Base-by-base conservation (phyloP, 345 rosid species). In the Reutealis trisperma region DNA sequence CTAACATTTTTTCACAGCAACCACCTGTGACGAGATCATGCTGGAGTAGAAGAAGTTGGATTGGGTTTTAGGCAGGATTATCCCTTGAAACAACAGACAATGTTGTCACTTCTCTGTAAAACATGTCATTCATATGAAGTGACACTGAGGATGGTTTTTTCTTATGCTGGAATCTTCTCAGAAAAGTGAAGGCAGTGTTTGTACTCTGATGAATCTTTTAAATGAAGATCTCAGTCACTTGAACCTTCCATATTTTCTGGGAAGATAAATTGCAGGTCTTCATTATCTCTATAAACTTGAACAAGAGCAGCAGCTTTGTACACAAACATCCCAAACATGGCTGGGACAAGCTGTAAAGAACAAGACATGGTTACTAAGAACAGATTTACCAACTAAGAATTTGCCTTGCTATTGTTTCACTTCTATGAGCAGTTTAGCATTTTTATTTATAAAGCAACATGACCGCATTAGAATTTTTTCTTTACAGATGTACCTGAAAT, bases 291-390 rank as follows among this genome's bases (percentile, higher is more conserved):
- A 78, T 90, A 93, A 67, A 90, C 94, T 89, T 96, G 98, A 73
- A 93, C 97, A 41, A 93, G 89, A 45, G 97, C 94, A 24, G 98
- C 98, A 22, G 97, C 98, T 89, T 96, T 96, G 84, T 96, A 96
- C 54, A 87, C 98, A 81, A 96, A 88, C 91, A 96, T 64, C 67
- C 99, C 97, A 68, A 91, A 71, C 97, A 96, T 89, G 76, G 99
- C 97, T 14, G 97, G 99, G 61, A 86, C 89, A 71, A 96, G 81
- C 99, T 96, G 89, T 13, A 18, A 54, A 32, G 11, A 57, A 76
- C 25, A 67, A 37, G 3, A 7, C 15, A 6, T 51, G 42, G 57
- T 6, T 58, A 22, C 5, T 8, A 25, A 22, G 27, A 61, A 61
- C 18, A 61, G 6, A 27, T 61, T 37, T 21, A 5, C 21, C 34